Percentiles rank a stretch among this genome's conserved stretches.
Evolutionary conservation across 164 flowering plant species (phyloP).

Genomic region (Aristolochia californica): DNA sequence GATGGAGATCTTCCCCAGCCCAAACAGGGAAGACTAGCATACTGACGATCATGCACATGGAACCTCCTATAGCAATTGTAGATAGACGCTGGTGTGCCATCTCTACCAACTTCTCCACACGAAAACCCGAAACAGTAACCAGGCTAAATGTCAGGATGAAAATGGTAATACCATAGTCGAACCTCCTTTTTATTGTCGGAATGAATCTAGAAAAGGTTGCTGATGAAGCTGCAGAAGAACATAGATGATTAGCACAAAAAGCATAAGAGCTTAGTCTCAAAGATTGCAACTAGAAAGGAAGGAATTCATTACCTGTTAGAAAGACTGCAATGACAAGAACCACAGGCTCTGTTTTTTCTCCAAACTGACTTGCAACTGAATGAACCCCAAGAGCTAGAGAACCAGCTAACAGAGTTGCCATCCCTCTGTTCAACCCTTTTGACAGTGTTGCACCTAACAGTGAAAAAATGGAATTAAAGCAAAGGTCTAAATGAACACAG

Average conservation of each 20-base stretch:
- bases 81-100: conserved; percentile 52
- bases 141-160: conserved; percentile 85
- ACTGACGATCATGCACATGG: conserved; percentile 44
- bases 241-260: neutral
- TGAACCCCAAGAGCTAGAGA: conserved; percentile 54
- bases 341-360: conserved; percentile 45
- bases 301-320: conserved; percentile 33
- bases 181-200: conserved; percentile 54
- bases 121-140: conserved; percentile 63
- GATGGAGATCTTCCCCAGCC: conserved; percentile 68
- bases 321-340: conserved; percentile 51
- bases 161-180: conserved; percentile 64
- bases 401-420: conserved; percentile 57
- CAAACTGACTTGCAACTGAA: conserved; percentile 46
- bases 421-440: conserved; percentile 50
- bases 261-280: neutral
- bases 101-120: conserved; percentile 43
- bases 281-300: neutral
- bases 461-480: neutral
- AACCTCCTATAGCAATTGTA: conserved; percentile 57
- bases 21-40: conserved; percentile 59
- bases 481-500: neutral
- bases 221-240: conserved; percentile 42
- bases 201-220: conserved; percentile 72
- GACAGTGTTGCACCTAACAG: conserved; percentile 45